These are phyloP conservation scores for Pezicula carpinea DNA, from an alignment of 2,329 filamentous ascomycete species.

Conservation along the genomic window DNA sequence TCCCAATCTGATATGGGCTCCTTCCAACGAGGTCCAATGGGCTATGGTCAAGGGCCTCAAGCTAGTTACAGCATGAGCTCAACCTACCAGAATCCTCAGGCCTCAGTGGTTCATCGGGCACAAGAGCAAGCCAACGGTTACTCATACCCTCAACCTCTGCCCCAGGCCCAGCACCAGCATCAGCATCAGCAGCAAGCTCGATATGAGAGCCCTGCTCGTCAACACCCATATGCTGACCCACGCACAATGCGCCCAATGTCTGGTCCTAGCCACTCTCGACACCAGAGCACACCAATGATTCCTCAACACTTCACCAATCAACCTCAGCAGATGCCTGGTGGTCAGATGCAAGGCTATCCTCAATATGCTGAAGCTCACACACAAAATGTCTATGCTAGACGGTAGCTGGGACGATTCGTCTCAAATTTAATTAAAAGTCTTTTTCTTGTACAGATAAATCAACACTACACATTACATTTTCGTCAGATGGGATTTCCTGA, in stretches of 20 bases:
- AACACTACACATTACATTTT: no score
- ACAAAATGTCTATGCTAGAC: no score
- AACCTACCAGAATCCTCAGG: not conserved
- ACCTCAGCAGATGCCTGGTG: slow-evolving; percentile 17
- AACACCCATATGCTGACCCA: slow-evolving; percentile 1
- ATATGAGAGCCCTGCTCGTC: not conserved
- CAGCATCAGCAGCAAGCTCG: not conserved
- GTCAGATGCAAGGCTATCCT: not conserved
- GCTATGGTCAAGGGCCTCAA: slow-evolving; percentile 2
- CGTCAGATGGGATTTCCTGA: no score
- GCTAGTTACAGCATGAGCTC: not conserved
- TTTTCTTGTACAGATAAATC: no score
- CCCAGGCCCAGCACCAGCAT: no score
- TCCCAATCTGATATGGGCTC: slow-evolving; percentile 25
- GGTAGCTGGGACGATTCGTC: no score
- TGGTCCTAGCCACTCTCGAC: slow-evolving; percentile 4
- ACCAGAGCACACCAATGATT: slow-evolving; percentile 12
- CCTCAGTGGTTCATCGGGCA: not conserved
- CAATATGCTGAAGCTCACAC: no score
- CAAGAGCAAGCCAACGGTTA: not conserved
- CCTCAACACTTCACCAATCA: slow-evolving; percentile 32
- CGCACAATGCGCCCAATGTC: not conserved
- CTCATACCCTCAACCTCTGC: slow-evolving; percentile 1
- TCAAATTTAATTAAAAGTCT: no score
- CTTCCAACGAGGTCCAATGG: slow-evolving; percentile 6